These are phyloP conservation scores for Claviceps quebecensis DNA, from an alignment of 2,329 filamentous ascomycete species.

Conservation along the genomic window DNA sequence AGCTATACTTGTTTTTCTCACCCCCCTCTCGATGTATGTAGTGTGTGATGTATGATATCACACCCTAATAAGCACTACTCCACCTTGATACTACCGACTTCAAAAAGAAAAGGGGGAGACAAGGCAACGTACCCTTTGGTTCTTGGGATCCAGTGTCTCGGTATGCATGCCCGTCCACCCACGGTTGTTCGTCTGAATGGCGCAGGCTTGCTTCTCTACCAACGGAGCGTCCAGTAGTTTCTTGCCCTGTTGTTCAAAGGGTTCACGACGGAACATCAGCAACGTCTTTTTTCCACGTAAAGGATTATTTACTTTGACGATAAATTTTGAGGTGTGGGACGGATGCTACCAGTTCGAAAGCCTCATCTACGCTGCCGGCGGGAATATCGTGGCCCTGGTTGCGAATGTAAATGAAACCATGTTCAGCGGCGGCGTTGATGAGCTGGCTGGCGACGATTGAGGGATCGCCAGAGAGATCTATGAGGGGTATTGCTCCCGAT, in stretches of 20 bases:
- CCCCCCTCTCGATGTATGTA: too few species aligned
- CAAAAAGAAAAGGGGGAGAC: too few species aligned
- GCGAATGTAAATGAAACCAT: conserved; percentile 83
- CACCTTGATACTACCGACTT: too few species aligned
- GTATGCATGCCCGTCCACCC: conserved; percentile 83
- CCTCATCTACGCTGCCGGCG: conserved; percentile 47
- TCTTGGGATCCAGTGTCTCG: conserved; percentile 74
- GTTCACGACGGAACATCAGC: too few species aligned
- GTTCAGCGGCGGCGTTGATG: conserved; percentile 64
- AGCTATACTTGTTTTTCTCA: background rate
- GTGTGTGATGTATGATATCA: too few species aligned
- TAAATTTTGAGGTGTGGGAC: background rate
- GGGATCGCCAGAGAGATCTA: conserved; percentile 56
- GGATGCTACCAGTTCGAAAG: conserved; percentile 56
- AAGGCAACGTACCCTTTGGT: conserved; percentile 49
- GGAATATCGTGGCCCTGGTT: conserved; percentile 59
- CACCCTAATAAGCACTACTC: too few species aligned
- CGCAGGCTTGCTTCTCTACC: conserved; percentile 60
- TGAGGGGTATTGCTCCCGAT: conserved; percentile 54
- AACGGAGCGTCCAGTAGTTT: conserved; percentile 56
- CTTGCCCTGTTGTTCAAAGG: conserved; percentile 32
- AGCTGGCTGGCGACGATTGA: conserved; percentile 50
- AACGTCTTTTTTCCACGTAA: too few species aligned
- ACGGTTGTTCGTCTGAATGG: conserved; percentile 66
- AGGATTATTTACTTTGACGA: too few species aligned